phyloP scores from a whole-genome alignment of 2,329 filamentous ascomycete species.

The Alternaria sp. region DNA sequence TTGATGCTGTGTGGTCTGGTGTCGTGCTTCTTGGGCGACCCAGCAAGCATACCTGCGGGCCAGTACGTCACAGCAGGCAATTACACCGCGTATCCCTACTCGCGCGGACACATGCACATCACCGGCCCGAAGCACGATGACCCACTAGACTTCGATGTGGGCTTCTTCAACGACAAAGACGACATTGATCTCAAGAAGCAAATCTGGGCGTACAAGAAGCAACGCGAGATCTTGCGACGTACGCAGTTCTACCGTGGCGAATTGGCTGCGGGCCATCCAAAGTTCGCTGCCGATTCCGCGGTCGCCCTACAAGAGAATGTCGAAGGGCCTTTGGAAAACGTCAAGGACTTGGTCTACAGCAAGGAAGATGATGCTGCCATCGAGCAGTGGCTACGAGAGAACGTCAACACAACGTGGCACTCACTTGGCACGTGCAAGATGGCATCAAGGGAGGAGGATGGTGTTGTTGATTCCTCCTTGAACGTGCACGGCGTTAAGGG shows the following conservation, averaged over 20 bases:
- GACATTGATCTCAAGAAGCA: slow-evolving; percentile 65
- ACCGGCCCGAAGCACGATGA: slow-evolving; percentile 53
- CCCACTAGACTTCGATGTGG: slow-evolving; percentile 62
- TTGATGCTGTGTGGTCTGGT: slow-evolving; percentile 55
- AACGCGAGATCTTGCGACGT: slow-evolving; percentile 65
- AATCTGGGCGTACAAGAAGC: slow-evolving; percentile 69
- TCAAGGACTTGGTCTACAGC: slow-evolving; percentile 27
- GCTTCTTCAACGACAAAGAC: slow-evolving; percentile 62
- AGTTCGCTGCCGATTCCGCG: slow-evolving; percentile 27
- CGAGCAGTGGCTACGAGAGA: slow-evolving; percentile 50
- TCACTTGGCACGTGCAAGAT: slow-evolving; percentile 43
- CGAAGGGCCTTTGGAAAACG: slow-evolving; percentile 12
- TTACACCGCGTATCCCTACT: slow-evolving; percentile 67
- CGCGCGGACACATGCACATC: slow-evolving; percentile 67
- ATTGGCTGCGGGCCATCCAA: slow-evolving; percentile 32
- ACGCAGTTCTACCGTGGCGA: slow-evolving; percentile 57
- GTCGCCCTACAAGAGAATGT: slow-evolving; percentile 18
- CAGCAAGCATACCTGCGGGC: slow-evolving; percentile 41
- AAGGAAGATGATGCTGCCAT: slow-evolving; percentile 45
- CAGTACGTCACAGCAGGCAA: slow-evolving; percentile 61
- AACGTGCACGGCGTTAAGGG: slow-evolving; percentile 37
- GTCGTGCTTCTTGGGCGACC: slow-evolving; percentile 39
- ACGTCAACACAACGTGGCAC: slow-evolving; percentile 43
- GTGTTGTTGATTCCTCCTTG: slow-evolving; percentile 34
- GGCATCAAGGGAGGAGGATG: slow-evolving; percentile 38